A percentile compares a stretch with the other conserved stretches of the same genome.
These are phyloP conservation scores for Torulaspora quercuum DNA, from an alignment of 805 yeast species.

Conservation along the genomic window DNA sequence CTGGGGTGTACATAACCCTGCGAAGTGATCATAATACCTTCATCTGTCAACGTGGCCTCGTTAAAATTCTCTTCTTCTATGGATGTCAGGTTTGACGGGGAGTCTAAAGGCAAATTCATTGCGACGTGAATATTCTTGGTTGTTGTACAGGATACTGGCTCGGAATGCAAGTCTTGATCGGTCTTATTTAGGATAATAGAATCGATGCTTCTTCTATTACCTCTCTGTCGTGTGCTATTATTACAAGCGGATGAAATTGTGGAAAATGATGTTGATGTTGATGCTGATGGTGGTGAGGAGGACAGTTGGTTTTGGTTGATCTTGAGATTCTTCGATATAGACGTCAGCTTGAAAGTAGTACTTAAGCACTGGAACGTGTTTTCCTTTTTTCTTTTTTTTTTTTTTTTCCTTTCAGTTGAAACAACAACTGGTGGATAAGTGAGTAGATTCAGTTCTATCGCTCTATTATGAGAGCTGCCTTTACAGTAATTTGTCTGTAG, in stretches of 20 bases:
- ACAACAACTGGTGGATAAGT: too few relatives aligned
- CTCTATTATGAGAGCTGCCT: too few relatives aligned
- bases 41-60: conserved; percentile 36
- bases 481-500: too few relatives aligned
- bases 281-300: background rate
- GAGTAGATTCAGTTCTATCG: conserved; percentile 2
- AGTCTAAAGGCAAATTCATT: conserved; percentile 12
- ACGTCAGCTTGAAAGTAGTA: background rate
- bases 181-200: conserved; percentile 2
- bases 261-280: background rate
- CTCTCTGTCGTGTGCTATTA: too few relatives aligned
- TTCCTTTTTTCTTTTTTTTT: too few relatives aligned
- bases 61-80: conserved; percentile 11
- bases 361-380: too few relatives aligned
- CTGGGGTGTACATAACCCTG: conserved; percentile 19
- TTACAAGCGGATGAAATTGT: too few relatives aligned
- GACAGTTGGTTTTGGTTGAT: background rate
- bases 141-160: conserved; percentile 11
- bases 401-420: too few relatives aligned
- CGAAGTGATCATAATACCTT: conserved; percentile 37
- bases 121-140: conserved; percentile 14
- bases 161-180: conserved; percentile 10
- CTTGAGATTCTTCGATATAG: background rate
- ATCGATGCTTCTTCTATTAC: conserved; percentile 1
- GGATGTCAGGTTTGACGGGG: conserved; percentile 8